phyloP scores from a whole-genome alignment of 2,329 filamentous ascomycete genomes.

The Trichoderma sp. region DNA sequence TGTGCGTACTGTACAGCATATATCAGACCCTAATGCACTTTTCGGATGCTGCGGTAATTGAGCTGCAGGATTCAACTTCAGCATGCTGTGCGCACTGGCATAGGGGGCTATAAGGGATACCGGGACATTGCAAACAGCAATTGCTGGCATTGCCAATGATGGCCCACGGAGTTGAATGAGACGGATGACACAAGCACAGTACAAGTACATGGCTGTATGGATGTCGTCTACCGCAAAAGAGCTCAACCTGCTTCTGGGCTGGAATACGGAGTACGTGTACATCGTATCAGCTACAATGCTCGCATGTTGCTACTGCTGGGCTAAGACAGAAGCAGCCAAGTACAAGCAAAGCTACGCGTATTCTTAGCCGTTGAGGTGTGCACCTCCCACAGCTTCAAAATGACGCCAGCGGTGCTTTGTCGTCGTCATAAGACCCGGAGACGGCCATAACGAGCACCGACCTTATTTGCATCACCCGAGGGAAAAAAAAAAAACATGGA shows the following conservation, averaged over 20 bases:
- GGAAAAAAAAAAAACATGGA: not conserved
- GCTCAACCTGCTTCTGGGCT: not conserved
- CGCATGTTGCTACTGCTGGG: constrained; percentile 1
- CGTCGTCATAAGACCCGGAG: not conserved
- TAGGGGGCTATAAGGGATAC: not conserved
- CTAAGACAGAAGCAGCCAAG: constrained; percentile 16
- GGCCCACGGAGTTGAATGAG: not conserved
- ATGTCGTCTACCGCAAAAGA: not conserved
- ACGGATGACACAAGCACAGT: not conserved
- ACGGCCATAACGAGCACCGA: not conserved
- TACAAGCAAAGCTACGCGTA: constrained; percentile 13
- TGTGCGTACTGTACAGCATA: not conserved
- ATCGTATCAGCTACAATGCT: not conserved
- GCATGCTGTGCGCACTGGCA: not conserved
- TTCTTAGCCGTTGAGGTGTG: not conserved
- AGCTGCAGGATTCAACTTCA: constrained; percentile 4
- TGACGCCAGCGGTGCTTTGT: not conserved
- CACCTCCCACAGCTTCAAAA: not conserved
- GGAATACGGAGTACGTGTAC: constrained; percentile 3
- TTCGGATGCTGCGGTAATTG: constrained; percentile 16
- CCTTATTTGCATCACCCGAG: not conserved
- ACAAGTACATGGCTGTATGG: not conserved
- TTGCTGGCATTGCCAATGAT: not conserved
- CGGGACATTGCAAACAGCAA: constrained; percentile 14
- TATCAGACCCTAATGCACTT: not conserved